phyloP scores from a whole-genome alignment of 1,284 basidiomycete species.

The Exobasidium cylindrosporum region DNA sequence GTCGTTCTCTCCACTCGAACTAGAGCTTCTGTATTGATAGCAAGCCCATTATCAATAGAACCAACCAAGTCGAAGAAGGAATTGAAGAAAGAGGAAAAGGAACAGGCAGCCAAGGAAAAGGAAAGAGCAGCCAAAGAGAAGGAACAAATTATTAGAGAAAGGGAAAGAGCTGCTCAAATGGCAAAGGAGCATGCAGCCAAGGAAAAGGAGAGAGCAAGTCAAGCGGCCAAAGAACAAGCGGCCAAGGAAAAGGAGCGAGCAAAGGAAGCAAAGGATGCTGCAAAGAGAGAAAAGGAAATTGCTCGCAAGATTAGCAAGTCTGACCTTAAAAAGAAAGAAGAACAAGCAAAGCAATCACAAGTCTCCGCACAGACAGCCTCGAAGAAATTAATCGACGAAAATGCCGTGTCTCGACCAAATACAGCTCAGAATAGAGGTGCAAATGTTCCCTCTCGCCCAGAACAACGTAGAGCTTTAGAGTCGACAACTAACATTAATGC shows the following conservation, averaged over 20 bases:
- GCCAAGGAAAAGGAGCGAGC: background rate
- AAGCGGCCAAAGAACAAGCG: background rate
- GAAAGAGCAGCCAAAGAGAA: background rate
- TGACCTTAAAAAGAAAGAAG: background rate
- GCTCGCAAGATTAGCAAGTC: background rate
- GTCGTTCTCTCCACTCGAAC: too few relatives aligned
- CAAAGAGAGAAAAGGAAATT: background rate
- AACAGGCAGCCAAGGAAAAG: background rate
- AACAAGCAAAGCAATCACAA: background rate
- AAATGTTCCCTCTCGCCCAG: background rate
- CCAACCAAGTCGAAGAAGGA: background rate
- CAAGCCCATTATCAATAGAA: background rate
- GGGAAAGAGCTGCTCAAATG: background rate
- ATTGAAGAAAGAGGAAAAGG: background rate
- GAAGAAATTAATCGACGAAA: too few relatives aligned
- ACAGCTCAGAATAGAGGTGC: background rate
- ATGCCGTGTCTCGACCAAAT: too few relatives aligned
- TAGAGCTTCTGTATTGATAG: too few relatives aligned
- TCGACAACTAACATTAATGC: too few relatives aligned
- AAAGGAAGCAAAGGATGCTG: background rate
- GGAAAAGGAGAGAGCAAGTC: background rate
- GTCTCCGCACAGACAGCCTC: background rate
- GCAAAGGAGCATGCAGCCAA: too few relatives aligned
- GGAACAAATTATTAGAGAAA: background rate
- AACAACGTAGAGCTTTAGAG: background rate